Base-by-base conservation (phyloP, 257 asterid genomes). In the Nicotiana sylvestris region DNA sequence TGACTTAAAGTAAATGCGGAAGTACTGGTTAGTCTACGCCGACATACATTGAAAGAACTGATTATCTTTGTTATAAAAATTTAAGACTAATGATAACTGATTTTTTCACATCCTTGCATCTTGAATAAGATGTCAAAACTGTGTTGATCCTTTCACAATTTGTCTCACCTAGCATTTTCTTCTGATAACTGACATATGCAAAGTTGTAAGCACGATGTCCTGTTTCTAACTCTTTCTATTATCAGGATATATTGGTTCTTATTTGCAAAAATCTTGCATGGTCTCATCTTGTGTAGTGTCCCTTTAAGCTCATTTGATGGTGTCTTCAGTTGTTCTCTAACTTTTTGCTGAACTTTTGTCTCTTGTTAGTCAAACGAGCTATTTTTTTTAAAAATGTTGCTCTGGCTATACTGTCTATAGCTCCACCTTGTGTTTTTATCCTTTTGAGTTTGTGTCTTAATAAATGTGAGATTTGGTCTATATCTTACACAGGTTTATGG, bases 401-500 rank as follows among this genome's bases (percentile, higher is more conserved):
- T 51, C 21, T 29, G 70, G 46, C 64, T 76, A 76, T 51, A 76
- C 15, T 76, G 46, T 27, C 30, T 49, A 29, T 29, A 29, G 13
- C 29, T 51, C 80, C 10, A 25, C 29, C 53, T 76, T 76, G 16
- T 76, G 46, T 76, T 32, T 25, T 51, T 49, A 76, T 76, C 10
- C 17, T 76, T 76, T 51, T 76, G 3, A 76, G 43, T 27, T 16
- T 29, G 80, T 51, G 80, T 76, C 46, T 27, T 74, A 3, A 27
- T 74, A 49, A 49, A 74, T 74, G 43, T 49, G 29, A 46, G 46
- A 76, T 76, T 51, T 51, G 80, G 65, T 51, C 46, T 51, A 76
- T 8, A 51, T 76, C 29, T 49, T 83, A 43, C 57, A 69, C 88
- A 97, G 99, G 91, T 93, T 67, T 83, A 80, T 82, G 89, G 92